A percentile compares a stretch with the other conserved stretches of the same genome.
phyloP scores from a whole-genome alignment of 2,329 filamentous ascomycete genomes.

The Mariannaea sp. region DNA sequence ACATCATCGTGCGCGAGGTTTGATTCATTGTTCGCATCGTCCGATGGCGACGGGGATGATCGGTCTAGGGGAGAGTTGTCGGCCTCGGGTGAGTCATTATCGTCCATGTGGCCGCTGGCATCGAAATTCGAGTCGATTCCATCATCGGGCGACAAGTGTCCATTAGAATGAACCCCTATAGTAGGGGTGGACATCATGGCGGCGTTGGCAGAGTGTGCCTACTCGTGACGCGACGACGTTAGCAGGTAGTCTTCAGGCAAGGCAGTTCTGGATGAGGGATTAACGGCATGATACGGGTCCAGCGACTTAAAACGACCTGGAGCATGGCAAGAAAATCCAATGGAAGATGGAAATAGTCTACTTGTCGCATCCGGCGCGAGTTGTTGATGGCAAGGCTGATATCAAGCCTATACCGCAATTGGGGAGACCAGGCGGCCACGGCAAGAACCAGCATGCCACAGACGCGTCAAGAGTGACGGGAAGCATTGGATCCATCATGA shows the following conservation, averaged over 20 bases:
- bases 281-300: constrained; percentile 26
- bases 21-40: constrained; percentile 48
- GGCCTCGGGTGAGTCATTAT: constrained; percentile 78
- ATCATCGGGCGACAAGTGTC: constrained; percentile 63
- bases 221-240: constrained; percentile 44
- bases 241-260: constrained; percentile 36
- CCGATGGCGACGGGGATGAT: constrained; percentile 51
- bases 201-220: constrained; percentile 64
- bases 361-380: constrained; percentile 51
- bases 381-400: constrained; percentile 56
- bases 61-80: constrained; percentile 60
- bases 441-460: constrained; percentile 28
- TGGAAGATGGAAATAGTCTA: constrained; percentile 42
- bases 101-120: constrained; percentile 47
- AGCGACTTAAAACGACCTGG: constrained; percentile 39
- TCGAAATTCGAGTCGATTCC: constrained; percentile 47
- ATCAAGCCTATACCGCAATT: constrained; percentile 51
- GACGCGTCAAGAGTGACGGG: constrained; percentile 42
- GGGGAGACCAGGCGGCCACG: constrained; percentile 37
- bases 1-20: constrained; percentile 48
- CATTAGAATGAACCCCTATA: constrained; percentile 68
- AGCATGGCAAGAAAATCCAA: constrained; percentile 23
- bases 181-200: constrained; percentile 67
- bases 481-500: constrained; percentile 45
- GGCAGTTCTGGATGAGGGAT: constrained; percentile 28